Evolutionary conservation across 148 eudicot species (phyloP), one percentile per base, ranked within the genome.

Genomic region (Nyssa sinensis): DNA sequence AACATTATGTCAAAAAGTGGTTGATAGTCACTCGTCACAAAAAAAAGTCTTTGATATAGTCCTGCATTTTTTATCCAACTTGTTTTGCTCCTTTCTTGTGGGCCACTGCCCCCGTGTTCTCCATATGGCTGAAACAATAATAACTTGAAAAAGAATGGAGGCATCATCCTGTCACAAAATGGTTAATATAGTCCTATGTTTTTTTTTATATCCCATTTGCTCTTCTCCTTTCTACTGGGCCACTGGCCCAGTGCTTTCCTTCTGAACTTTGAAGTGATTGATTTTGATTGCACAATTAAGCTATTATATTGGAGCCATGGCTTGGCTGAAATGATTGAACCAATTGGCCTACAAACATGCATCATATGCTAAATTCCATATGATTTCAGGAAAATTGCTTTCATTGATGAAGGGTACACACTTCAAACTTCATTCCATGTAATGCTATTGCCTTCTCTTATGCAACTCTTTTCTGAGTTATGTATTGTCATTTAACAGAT

Each of bases 401-500:
- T 55, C 47, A 32, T 24, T 17, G 21, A 3, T 65, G 68, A 11
- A 0, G 68, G 41, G 51, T 71, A 16, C 24, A 35, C 32, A 58
- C 63, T n/a, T n/a, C 33, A 10, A 30, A 25, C 19, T 31, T 70
- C 32, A 16, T 77, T 77, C 33, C 61, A n/a, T 77, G 37, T 53
- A 6, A 28, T 65, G 29, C 70, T 35, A 27, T 62, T 14, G 23
- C 59, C 47, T 44, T 72, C 21, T 14, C 31, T 13, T 16, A 73
- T 21, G 24, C n/a, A n/a, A n/a, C n/a, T 19, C 23, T 73, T n/a
- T 73, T n/a, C n/a, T 78, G 47, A 66, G 4, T 30, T 29, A 34
- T 49, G 29, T 37, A 58, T 19, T 80, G 34, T 71, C 66, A 80
- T 57, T 82, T 62, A 62, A 67, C 91, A 94, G 98, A 94, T 91